Evolutionary conservation across 2,329 filamentous ascomycete genomes (phyloP), one percentile per base, ranked within the genome.

Genomic region (Myriosclerotinia duriaeana): DNA sequence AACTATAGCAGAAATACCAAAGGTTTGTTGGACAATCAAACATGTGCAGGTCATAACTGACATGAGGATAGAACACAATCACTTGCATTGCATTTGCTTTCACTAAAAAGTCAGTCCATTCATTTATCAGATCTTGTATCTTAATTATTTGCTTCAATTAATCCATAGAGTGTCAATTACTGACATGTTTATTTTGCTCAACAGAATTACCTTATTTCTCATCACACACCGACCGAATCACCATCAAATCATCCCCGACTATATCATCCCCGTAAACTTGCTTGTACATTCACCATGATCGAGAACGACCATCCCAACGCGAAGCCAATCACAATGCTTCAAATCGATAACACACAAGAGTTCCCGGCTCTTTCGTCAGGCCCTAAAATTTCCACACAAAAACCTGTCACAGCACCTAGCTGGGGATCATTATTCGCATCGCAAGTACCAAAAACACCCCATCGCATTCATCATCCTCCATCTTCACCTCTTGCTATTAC

Each of bases 31-130:
- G n/a, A n/a, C n/a, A 50, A n/a, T 22, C 42, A 48, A 2, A 6
- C 42, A 58, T 5, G 53, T 58, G 34, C n/a, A 58, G 5, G 15
- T 58, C 42, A 38, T 20, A 22, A 26, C 9, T 20, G 4, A 22
- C 20, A 50, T 56, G 20, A 55, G 17, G 5, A 22, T 22, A 20
- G 38, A 1, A 30, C 17, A 44, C 61, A 59, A 52, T 52, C 63
- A 44, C 63, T 60, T 65, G 54, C 36, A 36, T 36, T 65, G 44
- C 46, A 34, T 44, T 53, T 53, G 36, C 63, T 60, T 40, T 60
- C 3, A 50, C 8, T 50, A 50, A 14, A 61, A 50, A 48, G 44
- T 50, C 20, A 22, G 58, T 61, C 5, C 6, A 26, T 50, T 17
- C n/a, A 38, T 26, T 40, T 3, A 50, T 38, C 20, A 11, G 17